phyloP scores from a whole-genome alignment of 1,139 yeast genomes.

The Blastobotrys arbuscula region DNA sequence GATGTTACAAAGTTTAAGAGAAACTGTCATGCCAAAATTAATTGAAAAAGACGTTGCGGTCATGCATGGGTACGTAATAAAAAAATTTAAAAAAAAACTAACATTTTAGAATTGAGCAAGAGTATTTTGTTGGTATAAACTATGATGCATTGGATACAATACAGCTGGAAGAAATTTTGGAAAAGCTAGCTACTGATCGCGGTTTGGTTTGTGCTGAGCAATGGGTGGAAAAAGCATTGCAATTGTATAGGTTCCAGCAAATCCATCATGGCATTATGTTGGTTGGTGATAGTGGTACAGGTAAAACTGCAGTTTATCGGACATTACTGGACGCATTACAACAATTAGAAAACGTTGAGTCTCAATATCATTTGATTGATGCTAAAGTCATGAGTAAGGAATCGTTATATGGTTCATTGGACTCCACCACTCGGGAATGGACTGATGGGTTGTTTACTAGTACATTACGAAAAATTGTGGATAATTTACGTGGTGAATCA shows the following conservation, averaged over 20 bases:
- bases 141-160: conserved; percentile 22
- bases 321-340: conserved; percentile 46
- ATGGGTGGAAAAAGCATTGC: conserved; percentile 57
- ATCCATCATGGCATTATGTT: conserved; percentile 77
- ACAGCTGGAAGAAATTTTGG: conserved; percentile 20
- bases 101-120: conserved; percentile 26
- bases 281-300: conserved; percentile 72
- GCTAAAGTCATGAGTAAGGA: conserved; percentile 70
- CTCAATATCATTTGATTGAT: conserved; percentile 50
- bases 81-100: not conserved
- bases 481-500: conserved; percentile 55
- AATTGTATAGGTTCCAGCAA: conserved; percentile 57
- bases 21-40: conserved; percentile 63
- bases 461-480: conserved; percentile 54
- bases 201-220: conserved; percentile 32
- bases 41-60: conserved; percentile 44
- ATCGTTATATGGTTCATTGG: conserved; percentile 64
- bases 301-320: conserved; percentile 59
- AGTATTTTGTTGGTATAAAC: conserved; percentile 29
- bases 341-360: conserved; percentile 36
- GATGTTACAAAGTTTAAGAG: conserved; percentile 50
- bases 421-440: conserved; percentile 84
- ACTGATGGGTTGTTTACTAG: conserved; percentile 79
- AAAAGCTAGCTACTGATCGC: conserved; percentile 23
- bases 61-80: conserved; percentile 31